A percentile compares a stretch with the other conserved stretches of the same genome.
Conservation (phyloP, 768 basidiomycete genomes). For the Sporobolomyces roseus region DNA sequence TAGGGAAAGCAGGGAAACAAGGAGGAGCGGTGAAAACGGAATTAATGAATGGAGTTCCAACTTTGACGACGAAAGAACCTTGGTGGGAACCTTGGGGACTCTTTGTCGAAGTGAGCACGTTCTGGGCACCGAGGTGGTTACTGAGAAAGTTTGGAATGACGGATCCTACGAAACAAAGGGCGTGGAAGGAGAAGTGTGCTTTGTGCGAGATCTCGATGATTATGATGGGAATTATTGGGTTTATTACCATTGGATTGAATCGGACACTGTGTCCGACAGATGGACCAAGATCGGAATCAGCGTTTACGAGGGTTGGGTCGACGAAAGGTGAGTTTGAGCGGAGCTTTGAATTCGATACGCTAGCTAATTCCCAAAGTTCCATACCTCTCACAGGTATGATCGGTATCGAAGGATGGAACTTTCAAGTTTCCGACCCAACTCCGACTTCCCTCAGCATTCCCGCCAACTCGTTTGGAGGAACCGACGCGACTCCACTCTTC, state of each 20-base stretch:
- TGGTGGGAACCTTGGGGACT: slow-evolving; percentile 65
- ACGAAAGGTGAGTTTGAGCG: slow-evolving; percentile 43
- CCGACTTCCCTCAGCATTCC: slow-evolving; percentile 61
- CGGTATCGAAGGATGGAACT: slow-evolving; percentile 70
- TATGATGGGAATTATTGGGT: slow-evolving; percentile 75
- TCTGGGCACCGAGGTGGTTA: slow-evolving; percentile 81
- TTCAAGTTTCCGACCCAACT: slow-evolving; percentile 61
- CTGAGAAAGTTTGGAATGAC: slow-evolving; percentile 71
- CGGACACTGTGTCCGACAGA: slow-evolving; percentile 77
- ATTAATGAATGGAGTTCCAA: slow-evolving; percentile 42
- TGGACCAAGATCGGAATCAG: slow-evolving; percentile 53
- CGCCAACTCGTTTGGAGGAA: slow-evolving; percentile 60
- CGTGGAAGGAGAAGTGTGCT: slow-evolving; percentile 96
- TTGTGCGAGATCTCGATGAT: slow-evolving; percentile 80
- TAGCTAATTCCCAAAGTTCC: background rate
- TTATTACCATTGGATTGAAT: slow-evolving; percentile 90
- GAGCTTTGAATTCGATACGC: background rate
- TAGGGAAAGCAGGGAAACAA: slow-evolving; percentile 38
- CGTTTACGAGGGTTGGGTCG: slow-evolving; percentile 57
- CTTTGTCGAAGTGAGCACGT: slow-evolving; percentile 73
- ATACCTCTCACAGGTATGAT: slow-evolving; percentile 57
- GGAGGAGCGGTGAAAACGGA: slow-evolving; percentile 32
- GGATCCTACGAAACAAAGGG: slow-evolving; percentile 72
- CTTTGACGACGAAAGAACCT: slow-evolving; percentile 35
- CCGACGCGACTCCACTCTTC: slow-evolving; percentile 87